Base-by-base conservation (phyloP, 164 flowering plant genomes). In the Paratinospora sagittata region DNA sequence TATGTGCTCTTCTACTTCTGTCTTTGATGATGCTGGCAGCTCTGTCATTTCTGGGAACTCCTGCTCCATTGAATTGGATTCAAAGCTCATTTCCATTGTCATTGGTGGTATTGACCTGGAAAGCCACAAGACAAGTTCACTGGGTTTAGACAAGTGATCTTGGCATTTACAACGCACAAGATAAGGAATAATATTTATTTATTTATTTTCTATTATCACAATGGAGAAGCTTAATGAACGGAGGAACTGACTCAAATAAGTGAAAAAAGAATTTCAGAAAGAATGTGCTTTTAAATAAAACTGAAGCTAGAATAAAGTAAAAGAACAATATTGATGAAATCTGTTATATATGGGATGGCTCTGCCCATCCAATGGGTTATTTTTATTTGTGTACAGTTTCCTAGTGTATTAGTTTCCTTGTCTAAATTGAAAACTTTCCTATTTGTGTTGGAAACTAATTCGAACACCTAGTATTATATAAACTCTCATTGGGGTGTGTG, bases 81-180 rank as follows among this genome's bases (percentile, higher is more conserved):
- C 76, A 57, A 70, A 57, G 65, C 37, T 61, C 19, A 27, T 41
- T 13, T 77, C 82, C 62, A 75, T 57, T 39, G 34, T 36, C 55
- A 73, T 80, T 36, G 76, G 73, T 76, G 80, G 86, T 68, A 86
- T 27, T 72, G 88, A 81, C 78, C 89, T 88, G 81, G 33, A 65
- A 45, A 57, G 49, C 62, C n/a, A 47, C n/a, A 10, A 47, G 55
- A 47, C 55, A 52, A 10, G 58, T 52, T 52, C 58, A 52, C 14
- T 10, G 33, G n/a, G 37, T 63, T 13, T 24, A 17, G 39, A 19
- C 6, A 63, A 63, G n/a, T 8, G 17, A 12, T 30, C 21, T 13
- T 17, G 13, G 36, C n/a, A 27, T 30, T 63, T 63, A 63, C 0
- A 16, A 11, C 19, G 14, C 16, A 52, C 1, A 52, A 16, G 58